A percentile compares a stretch with the other conserved stretches of the same genome.
phyloP scores from a whole-genome alignment of 169 alveolate genomes.

The Cryptosporidium viatorum region DNA sequence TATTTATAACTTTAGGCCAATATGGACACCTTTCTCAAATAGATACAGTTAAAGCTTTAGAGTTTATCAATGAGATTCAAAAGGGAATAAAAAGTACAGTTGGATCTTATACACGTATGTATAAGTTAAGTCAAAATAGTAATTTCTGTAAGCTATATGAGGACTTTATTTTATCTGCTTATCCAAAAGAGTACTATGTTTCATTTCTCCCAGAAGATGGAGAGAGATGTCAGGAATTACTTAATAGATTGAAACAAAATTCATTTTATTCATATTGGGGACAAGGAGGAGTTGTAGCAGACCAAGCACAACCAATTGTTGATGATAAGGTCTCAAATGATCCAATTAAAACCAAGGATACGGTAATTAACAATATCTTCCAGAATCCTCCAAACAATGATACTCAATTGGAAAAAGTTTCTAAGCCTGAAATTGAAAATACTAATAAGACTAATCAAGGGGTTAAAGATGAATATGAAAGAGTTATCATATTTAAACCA shows the following conservation, averaged over 20 bases:
- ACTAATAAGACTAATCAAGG: background rate
- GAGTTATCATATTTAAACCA: background rate
- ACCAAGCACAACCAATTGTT: slow-evolving; percentile 78
- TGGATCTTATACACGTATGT: slow-evolving; percentile 51
- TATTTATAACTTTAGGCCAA: slow-evolving; percentile 58
- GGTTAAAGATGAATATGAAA: background rate
- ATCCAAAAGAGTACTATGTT: slow-evolving; percentile 28
- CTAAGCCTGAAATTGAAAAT: slow-evolving; percentile 2
- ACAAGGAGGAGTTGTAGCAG: slow-evolving; percentile 74
- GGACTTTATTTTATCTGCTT: background rate
- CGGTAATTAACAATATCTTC: background rate
- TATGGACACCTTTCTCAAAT: slow-evolving; percentile 32
- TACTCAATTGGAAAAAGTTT: slow-evolving; percentile 23
- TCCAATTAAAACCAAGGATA: slow-evolving; percentile 28
- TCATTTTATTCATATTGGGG: slow-evolving; percentile 77
- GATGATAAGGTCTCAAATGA: slow-evolving; percentile 77
- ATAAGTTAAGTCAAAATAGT: slow-evolving; percentile 44
- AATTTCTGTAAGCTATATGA: slow-evolving; percentile 24
- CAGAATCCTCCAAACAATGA: background rate
- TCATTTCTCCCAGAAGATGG: slow-evolving; percentile 43
- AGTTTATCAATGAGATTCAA: slow-evolving; percentile 73
- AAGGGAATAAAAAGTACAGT: slow-evolving; percentile 51
- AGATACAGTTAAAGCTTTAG: slow-evolving; percentile 12
- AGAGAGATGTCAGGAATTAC: slow-evolving; percentile 63
- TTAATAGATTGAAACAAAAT: slow-evolving; percentile 75